phyloP scores from a whole-genome alignment of 768 basidiomycete genomes.

The Solioccasus polychromus region DNA sequence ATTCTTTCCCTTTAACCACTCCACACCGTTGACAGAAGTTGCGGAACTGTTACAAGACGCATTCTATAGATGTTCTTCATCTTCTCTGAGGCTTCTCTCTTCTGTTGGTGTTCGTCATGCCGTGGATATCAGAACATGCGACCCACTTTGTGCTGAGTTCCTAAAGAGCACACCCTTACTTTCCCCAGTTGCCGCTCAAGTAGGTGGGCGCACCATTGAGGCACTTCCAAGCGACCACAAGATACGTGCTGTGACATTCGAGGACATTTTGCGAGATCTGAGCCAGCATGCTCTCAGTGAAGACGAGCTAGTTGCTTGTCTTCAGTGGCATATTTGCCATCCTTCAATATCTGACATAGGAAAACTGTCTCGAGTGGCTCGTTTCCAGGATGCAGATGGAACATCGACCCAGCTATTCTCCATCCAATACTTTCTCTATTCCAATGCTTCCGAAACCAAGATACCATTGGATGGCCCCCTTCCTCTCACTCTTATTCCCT shows the following conservation, averaged over 20 bases:
- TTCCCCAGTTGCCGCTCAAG: slow-evolving; percentile 50
- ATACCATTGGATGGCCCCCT: slow-evolving; percentile 78
- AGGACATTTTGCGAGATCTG: slow-evolving; percentile 77
- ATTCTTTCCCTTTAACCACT: slow-evolving; percentile 11
- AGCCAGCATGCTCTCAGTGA: slow-evolving; percentile 60
- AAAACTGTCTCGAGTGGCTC: slow-evolving; percentile 66
- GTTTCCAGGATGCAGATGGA: slow-evolving; percentile 48
- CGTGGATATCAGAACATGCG: slow-evolving; percentile 66
- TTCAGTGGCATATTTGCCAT: slow-evolving; percentile 73
- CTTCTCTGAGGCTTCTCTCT: slow-evolving; percentile 70
- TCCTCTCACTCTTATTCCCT: slow-evolving; percentile 66
- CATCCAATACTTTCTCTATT: slow-evolving; percentile 67
- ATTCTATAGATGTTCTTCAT: slow-evolving; percentile 67
- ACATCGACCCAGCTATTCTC: slow-evolving; percentile 59
- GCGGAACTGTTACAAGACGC: slow-evolving; percentile 63
- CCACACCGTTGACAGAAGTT: slow-evolving; percentile 81
- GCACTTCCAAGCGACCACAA: slow-evolving; percentile 57
- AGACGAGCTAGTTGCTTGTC: slow-evolving; percentile 68
- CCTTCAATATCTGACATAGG: slow-evolving; percentile 23
- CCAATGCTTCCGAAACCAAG: slow-evolving; percentile 42
- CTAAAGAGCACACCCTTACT: slow-evolving; percentile 72
- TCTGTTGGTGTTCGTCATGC: slow-evolving; percentile 67
- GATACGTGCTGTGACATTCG: slow-evolving; percentile 69
- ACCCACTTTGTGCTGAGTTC: slow-evolving; percentile 64
- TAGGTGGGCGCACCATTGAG: slow-evolving; percentile 55